Conservation (phyloP, 2,329 filamentous ascomycete genomes). For the Penicillium glabrum region DNA sequence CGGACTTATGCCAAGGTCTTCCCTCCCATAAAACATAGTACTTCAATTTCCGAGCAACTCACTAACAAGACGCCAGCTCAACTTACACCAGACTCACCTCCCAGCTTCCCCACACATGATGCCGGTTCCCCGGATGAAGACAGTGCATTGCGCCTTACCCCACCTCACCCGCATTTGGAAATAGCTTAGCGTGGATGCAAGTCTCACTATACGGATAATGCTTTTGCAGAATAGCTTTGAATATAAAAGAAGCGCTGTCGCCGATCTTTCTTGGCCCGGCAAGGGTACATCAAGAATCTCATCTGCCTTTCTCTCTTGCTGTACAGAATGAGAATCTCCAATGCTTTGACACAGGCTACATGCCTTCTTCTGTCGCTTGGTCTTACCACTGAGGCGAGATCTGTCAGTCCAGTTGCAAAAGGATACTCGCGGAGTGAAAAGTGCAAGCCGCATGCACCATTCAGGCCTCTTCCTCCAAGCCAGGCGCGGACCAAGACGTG, state of each 20-base stretch:
- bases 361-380: slow-evolving; percentile 22
- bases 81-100: not conserved
- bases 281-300: not conserved
- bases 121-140: slow-evolving; percentile 19
- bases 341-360: slow-evolving; percentile 21
- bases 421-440: slow-evolving; percentile 21
- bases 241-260: not conserved
- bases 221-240: not conserved
- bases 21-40: not conserved
- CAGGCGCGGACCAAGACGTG: slow-evolving; percentile 27
- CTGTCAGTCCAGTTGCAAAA: slow-evolving; percentile 7
- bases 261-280: not conserved
- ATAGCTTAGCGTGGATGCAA: not conserved
- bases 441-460: slow-evolving; percentile 30
- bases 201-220: not conserved
- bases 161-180: not conserved
- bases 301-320: too few relatives aligned
- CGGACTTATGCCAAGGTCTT: slow-evolving; percentile 1
- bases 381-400: slow-evolving; percentile 16
- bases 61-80: not conserved
- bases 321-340: slow-evolving; percentile 26
- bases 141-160: slow-evolving; percentile 3
- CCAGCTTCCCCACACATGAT: slow-evolving; percentile 15
- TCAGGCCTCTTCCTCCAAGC: slow-evolving; percentile 30
- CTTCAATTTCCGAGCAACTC: slow-evolving; percentile 8